Evolutionary conservation across 345 rosid species (phyloP).

Genomic region (Balakata baccata): DNA sequence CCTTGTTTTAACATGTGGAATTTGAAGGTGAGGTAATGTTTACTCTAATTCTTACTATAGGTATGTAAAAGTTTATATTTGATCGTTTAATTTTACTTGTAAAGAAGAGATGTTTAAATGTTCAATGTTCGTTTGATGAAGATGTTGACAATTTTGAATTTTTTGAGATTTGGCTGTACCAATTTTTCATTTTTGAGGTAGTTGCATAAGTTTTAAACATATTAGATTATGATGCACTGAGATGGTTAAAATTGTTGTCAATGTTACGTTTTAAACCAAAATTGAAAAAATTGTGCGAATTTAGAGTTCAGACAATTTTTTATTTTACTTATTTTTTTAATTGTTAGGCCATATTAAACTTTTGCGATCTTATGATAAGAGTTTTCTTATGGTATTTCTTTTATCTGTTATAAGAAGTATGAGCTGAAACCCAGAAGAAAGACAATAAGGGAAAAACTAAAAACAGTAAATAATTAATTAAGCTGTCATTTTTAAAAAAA

Average conservation of each 20-base stretch:
- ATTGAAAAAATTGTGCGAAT: neutral
- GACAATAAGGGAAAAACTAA: neutral
- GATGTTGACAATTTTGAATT: neutral
- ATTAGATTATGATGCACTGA: neutral
- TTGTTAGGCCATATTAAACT: neutral
- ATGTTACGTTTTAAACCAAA: neutral
- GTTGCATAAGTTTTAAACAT: neutral
- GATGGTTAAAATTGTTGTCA: neutral
- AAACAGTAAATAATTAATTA: neutral
- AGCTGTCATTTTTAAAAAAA: neutral
- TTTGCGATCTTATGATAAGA: neutral
- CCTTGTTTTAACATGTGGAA: conserved; percentile 9
- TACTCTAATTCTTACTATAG: neutral
- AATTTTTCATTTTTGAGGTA: neutral
- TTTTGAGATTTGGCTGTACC: neutral
- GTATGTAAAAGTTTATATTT: neutral
- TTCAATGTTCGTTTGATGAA: neutral
- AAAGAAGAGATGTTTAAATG: neutral
- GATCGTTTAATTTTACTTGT: neutral
- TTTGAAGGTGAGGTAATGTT: neutral
- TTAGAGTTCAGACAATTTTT: no score
- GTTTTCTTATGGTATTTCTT: neutral
- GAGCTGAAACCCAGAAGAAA: neutral
- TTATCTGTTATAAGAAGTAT: neutral
- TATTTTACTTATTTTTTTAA: no score